Evolutionary conservation across 768 basidiomycete genomes (phyloP).

Genomic region (Plicaturopsis crispa): DNA sequence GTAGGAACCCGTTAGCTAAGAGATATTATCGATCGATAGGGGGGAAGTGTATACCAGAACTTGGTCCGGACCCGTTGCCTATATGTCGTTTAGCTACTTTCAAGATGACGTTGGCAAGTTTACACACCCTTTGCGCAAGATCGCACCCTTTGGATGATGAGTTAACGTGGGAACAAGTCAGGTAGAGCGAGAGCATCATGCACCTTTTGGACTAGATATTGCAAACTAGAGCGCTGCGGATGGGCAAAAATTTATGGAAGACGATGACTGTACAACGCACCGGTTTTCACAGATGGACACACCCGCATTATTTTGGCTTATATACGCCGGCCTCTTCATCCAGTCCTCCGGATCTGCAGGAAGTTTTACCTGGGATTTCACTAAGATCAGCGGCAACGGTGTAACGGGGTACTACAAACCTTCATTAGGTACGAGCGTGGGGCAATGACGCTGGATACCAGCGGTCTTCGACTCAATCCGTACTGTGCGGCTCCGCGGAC

Average conservation of each 20-base stretch:
- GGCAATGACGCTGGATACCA: conserved; percentile 78
- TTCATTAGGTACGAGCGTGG: conserved; percentile 86
- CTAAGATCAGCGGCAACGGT: neutral
- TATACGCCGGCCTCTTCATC: conserved; percentile 80
- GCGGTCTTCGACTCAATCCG: conserved; percentile 64
- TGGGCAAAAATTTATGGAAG: conserved; percentile 1
- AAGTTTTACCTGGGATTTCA: conserved; percentile 59
- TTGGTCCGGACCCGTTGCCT: conserved; percentile 80
- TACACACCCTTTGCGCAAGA: conserved; percentile 77
- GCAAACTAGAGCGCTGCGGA: conserved; percentile 40
- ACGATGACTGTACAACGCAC: conserved; percentile 27
- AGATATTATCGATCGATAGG: conserved; percentile 6
- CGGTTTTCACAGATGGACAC: conserved; percentile 80
- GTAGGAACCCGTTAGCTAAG: conserved; percentile 6
- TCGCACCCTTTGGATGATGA: too few species aligned
- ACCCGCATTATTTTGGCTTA: conserved; percentile 69
- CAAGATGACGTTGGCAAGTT: conserved; percentile 11
- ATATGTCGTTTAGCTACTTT: conserved; percentile 10
- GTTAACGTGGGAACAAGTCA: too few species aligned
- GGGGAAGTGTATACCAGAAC: conserved; percentile 55
- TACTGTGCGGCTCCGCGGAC: conserved; percentile 85
- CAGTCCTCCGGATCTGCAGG: conserved; percentile 84
- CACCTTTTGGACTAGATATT: conserved; percentile 83
- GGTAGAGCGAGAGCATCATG: too few species aligned
- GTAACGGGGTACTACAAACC: conserved; percentile 27